Percentiles rank a stretch among this genome's conserved stretches.
Evolutionary conservation across 1,284 basidiomycete species (phyloP).

Genomic region (Boletus hoseneyae): DNA sequence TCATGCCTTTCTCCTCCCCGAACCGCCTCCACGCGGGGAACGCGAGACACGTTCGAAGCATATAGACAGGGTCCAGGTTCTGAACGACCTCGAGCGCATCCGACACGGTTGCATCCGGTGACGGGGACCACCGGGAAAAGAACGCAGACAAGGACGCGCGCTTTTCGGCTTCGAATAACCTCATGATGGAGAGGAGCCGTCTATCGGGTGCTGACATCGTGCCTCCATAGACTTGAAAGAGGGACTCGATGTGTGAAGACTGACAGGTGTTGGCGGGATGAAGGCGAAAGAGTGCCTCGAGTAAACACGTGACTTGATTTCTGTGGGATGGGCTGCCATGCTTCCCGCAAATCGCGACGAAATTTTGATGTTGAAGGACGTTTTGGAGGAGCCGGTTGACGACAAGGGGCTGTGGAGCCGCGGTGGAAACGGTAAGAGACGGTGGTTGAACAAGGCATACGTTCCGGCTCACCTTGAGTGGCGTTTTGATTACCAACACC

Average conservation of each 20-base stretch:
- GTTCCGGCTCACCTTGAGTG: conserved; percentile 55
- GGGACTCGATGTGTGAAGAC: conserved; percentile 73
- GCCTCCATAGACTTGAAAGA: conserved; percentile 72
- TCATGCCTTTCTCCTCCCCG: conserved; percentile 32
- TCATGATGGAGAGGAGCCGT: conserved; percentile 69
- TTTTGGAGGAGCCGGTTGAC: conserved; percentile 65
- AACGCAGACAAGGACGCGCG: conserved; percentile 62
- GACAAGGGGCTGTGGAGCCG: conserved; percentile 45
- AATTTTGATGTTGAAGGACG: conserved; percentile 57
- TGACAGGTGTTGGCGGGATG: conserved; percentile 83
- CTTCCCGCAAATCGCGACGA: conserved; percentile 43
- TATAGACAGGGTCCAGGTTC: conserved; percentile 63
- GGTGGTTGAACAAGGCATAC: not conserved
- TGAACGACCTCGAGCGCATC: conserved; percentile 64
- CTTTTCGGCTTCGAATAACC: conserved; percentile 73
- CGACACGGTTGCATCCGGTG: conserved; percentile 39
- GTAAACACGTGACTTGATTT: conserved; percentile 48
- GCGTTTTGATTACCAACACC: conserved; percentile 39
- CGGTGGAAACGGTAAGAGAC: not conserved
- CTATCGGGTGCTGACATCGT: conserved; percentile 64
- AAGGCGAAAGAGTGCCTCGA: conserved; percentile 67
- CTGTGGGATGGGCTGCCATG: conserved; percentile 31
- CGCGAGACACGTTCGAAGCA: conserved; percentile 70
- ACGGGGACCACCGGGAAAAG: conserved; percentile 59
- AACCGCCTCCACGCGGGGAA: conserved; percentile 64